These are phyloP conservation scores for Petunia hybrid DNA, from an alignment of 305 asterid genomes.

Conservation along the genomic window DNA sequence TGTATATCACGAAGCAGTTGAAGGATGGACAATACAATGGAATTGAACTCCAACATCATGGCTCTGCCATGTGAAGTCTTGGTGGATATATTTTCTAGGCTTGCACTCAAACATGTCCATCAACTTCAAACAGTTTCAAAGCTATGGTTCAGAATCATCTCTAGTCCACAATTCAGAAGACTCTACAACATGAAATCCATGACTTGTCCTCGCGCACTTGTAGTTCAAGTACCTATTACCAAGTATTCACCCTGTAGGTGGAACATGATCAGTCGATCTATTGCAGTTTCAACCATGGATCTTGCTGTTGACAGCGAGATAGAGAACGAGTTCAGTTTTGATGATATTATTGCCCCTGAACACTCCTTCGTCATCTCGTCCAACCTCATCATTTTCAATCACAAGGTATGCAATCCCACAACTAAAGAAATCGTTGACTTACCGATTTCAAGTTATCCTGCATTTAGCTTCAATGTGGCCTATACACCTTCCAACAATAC, in stretches of 20 bases:
- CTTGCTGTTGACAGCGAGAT: not conserved
- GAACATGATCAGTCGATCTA: not conserved
- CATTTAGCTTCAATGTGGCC: not conserved
- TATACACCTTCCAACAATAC: conserved; percentile 22
- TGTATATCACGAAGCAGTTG: not conserved
- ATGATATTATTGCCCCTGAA: not conserved
- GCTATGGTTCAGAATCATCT: not conserved
- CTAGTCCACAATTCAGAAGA: conserved; percentile 8
- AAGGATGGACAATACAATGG: not conserved
- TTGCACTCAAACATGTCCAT: conserved; percentile 13
- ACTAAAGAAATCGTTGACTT: conserved; percentile 14
- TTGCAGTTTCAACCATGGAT: not conserved
- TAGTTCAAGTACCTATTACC: not conserved
- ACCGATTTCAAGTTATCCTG: not conserved
- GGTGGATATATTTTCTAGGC: not conserved
- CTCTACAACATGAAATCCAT: conserved; percentile 13
- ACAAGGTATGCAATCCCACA: conserved; percentile 25
- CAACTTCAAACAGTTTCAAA: conserved; percentile 23
- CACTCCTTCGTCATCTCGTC: not conserved
- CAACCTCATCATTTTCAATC: conserved; percentile 22
- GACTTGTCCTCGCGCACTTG: not conserved
- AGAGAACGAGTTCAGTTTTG: conserved; percentile 9
- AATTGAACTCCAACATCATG: not conserved
- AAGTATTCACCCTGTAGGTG: not conserved
- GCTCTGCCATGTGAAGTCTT: conserved; percentile 13